These are phyloP conservation scores for Mucor irregularis DNA, from an alignment of 371 early-diverging fungal species.

Conservation along the genomic window DNA sequence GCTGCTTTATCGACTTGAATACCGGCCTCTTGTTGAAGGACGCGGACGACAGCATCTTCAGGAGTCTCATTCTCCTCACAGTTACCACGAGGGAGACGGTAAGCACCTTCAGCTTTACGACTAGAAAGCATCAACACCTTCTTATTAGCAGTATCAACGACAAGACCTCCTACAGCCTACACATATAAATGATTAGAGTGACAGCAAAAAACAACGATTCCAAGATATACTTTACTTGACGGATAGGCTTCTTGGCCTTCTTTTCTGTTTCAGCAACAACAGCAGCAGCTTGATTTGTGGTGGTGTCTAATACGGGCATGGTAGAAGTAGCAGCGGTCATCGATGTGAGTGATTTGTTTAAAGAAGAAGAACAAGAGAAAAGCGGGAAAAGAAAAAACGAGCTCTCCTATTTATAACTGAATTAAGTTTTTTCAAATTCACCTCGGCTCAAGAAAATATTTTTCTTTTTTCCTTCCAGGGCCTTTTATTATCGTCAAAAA, in stretches of 20 bases:
- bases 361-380: slow-evolving; percentile 4
- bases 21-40: slow-evolving; percentile 40
- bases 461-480: no score
- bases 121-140: slow-evolving; percentile 41
- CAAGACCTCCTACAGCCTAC: slow-evolving; percentile 44
- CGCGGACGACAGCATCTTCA: slow-evolving; percentile 38
- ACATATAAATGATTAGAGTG: background rate
- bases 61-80: slow-evolving; percentile 26
- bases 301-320: background rate
- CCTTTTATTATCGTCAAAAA: no score
- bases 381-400: background rate
- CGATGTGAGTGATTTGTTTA: background rate
- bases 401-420: slow-evolving; percentile 10
- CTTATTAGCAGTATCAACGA: slow-evolving; percentile 26
- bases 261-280: slow-evolving; percentile 12
- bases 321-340: slow-evolving; percentile 7
- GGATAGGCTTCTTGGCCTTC: slow-evolving; percentile 24
- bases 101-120: slow-evolving; percentile 38
- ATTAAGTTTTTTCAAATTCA: background rate
- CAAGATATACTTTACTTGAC: slow-evolving; percentile 14
- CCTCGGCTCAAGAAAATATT: slow-evolving; percentile 6
- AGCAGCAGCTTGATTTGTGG: background rate
- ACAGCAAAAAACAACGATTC: background rate
- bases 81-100: slow-evolving; percentile 41
- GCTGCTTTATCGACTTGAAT: slow-evolving; percentile 17